These are phyloP conservation scores for Favolaschia claudopus DNA, from an alignment of 768 basidiomycete species.

Conservation along the genomic window DNA sequence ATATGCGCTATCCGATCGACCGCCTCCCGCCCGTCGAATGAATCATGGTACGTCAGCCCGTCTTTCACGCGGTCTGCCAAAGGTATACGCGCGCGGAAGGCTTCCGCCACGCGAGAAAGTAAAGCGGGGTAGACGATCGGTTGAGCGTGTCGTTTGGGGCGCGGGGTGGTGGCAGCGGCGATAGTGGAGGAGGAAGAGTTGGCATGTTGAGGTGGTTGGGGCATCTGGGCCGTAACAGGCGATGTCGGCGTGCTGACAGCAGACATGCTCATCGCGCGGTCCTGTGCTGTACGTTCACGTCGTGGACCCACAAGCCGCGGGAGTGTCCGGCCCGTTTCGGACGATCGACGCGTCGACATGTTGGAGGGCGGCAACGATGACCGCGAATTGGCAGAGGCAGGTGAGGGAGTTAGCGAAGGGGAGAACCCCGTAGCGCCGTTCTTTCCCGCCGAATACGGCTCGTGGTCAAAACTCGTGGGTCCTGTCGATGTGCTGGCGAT, in stretches of 20 bases:
- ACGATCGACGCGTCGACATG: slow-evolving; percentile 62
- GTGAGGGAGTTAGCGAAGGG: slow-evolving; percentile 30
- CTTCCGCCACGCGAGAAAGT: slow-evolving; percentile 92
- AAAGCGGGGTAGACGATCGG: slow-evolving; percentile 95
- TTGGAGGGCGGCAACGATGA: background rate
- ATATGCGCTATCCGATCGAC: slow-evolving; percentile 98
- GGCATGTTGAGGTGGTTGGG: slow-evolving; percentile 33
- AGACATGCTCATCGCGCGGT: slow-evolving; percentile 82
- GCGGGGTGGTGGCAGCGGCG: slow-evolving; percentile 36
- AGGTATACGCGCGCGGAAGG: slow-evolving; percentile 84
- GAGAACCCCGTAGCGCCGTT: slow-evolving; percentile 24
- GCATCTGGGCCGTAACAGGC: slow-evolving; percentile 44
- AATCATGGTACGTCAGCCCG: slow-evolving; percentile 93
- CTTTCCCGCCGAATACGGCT: slow-evolving; percentile 31
- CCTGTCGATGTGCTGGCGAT: slow-evolving; percentile 46
- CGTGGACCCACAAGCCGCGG: slow-evolving; percentile 58
- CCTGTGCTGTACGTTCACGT: slow-evolving; percentile 67
- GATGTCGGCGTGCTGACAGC: slow-evolving; percentile 62
- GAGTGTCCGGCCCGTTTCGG: slow-evolving; percentile 72
- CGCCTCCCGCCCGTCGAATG: slow-evolving; percentile 96
- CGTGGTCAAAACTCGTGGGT: slow-evolving; percentile 50
- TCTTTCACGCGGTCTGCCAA: slow-evolving; percentile 89
- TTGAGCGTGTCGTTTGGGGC: slow-evolving; percentile 48
- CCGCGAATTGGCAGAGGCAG: slow-evolving; percentile 42
- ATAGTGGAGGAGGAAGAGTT: slow-evolving; percentile 15